phyloP scores from a whole-genome alignment of 208 protist species.

The Trypanosomatidae sp. region DNA sequence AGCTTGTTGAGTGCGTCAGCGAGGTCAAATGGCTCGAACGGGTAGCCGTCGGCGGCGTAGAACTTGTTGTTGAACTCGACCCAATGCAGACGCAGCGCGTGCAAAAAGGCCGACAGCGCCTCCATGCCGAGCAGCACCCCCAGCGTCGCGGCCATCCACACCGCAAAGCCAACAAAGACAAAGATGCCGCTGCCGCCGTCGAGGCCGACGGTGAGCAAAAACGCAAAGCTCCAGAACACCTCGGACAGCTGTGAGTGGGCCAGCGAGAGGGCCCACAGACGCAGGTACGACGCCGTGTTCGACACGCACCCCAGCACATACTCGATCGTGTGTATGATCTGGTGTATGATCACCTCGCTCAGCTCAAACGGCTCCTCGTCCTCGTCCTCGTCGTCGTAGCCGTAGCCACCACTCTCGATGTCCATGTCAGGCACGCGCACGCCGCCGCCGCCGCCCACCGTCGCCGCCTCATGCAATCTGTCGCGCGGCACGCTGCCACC shows the following conservation, averaged over 20 bases:
- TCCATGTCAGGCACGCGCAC: too few species aligned
- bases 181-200: constrained; percentile 52
- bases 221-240: constrained; percentile 85
- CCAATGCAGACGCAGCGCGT: constrained; percentile 97
- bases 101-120: constrained; percentile 97
- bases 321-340: constrained; percentile 99
- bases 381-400: constrained; percentile 17
- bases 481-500: constrained; percentile 41
- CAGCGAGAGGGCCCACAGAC: constrained; percentile 99
- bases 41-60: constrained; percentile 89
- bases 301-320: constrained; percentile 98
- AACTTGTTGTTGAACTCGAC: constrained; percentile 98
- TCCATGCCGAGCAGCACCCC: constrained; percentile 98
- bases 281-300: constrained; percentile 99
- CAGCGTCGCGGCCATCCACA: constrained; percentile 94
- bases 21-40: constrained; percentile 88
- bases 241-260: constrained; percentile 96
- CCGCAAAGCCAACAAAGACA: constrained; percentile 86
- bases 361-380: constrained; percentile 85
- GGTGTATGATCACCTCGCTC: constrained; percentile 93
- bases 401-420: constrained; percentile 8
- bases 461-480: too few species aligned
- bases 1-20: constrained; percentile 34
- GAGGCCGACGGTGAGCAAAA: constrained; percentile 46
- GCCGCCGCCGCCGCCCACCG: too few species aligned